Evolutionary conservation across 768 basidiomycete species (phyloP).

Genomic region (Naganishia vaughanmartiniae): DNA sequence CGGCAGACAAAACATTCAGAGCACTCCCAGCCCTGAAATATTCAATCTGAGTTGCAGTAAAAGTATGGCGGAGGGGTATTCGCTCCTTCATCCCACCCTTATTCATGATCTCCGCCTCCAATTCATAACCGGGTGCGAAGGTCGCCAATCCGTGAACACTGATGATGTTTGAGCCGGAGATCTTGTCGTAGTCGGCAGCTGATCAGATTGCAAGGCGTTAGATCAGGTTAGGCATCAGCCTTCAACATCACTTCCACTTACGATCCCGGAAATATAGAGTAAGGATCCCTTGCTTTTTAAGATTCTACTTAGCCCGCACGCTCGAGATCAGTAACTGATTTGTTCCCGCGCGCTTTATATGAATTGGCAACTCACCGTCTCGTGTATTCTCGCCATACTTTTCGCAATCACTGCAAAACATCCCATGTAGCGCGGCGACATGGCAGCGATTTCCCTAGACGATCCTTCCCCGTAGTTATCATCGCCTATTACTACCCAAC

Average conservation of each 20-base stretch:
- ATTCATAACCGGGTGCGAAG: not conserved
- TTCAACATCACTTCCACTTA: too few relatives aligned
- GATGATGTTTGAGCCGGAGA: not conserved
- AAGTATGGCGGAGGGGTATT: not conserved
- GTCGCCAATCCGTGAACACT: not conserved
- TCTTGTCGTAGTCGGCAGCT: slow-evolving; percentile 8
- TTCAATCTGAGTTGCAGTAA: not conserved
- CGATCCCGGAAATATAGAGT: slow-evolving; percentile 18
- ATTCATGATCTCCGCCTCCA: slow-evolving; percentile 1
- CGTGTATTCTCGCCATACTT: slow-evolving; percentile 34
- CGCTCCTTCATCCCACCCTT: not conserved
- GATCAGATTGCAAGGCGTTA: not conserved
- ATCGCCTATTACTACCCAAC: slow-evolving; percentile 32
- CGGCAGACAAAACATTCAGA: slow-evolving; percentile 21
- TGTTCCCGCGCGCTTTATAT: too few relatives aligned
- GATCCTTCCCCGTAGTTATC: slow-evolving; percentile 35
- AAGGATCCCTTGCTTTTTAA: slow-evolving; percentile 32
- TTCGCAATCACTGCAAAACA: slow-evolving; percentile 33
- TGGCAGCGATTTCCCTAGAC: slow-evolving; percentile 56
- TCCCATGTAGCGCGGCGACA: slow-evolving; percentile 91
- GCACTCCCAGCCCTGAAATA: slow-evolving; percentile 30
- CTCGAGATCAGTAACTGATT: slow-evolving; percentile 1
- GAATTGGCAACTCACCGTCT: slow-evolving; percentile 28
- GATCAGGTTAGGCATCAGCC: too few relatives aligned
- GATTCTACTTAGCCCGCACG: slow-evolving; percentile 15